A percentile compares a stretch with the other conserved stretches of the same genome.
Evolutionary conservation across 257 asterid species (phyloP).

Genomic region (Solanum pennellii): DNA sequence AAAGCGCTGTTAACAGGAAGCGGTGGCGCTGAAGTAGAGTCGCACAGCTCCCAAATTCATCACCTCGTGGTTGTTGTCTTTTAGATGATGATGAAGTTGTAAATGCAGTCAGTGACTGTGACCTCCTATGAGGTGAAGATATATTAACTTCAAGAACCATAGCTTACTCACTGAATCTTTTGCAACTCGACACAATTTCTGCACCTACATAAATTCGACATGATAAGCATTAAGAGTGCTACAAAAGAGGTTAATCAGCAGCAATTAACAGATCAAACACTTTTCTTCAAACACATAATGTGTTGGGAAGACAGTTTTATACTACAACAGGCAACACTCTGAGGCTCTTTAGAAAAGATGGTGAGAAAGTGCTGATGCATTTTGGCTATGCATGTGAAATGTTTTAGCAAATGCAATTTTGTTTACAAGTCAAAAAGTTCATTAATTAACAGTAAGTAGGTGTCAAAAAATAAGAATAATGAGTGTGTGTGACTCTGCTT

Average conservation of each 20-base stretch:
- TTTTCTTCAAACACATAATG: not conserved
- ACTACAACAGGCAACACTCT: not conserved
- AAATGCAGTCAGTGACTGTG: constrained; percentile 50
- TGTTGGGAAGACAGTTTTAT: not conserved
- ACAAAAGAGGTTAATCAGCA: not conserved
- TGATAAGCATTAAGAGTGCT: not conserved
- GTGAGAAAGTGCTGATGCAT: not conserved
- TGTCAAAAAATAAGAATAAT: not conserved
- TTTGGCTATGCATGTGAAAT: not conserved
- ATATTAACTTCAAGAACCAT: constrained; percentile 52
- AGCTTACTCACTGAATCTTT: not conserved
- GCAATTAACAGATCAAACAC: not conserved
- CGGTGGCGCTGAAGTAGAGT: constrained; percentile 54
- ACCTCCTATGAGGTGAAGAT: constrained; percentile 62
- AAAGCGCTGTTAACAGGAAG: constrained; percentile 50
- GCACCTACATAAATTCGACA: not conserved
- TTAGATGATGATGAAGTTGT: constrained; percentile 21
- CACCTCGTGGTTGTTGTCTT: constrained; percentile 22
- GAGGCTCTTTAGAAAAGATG: not conserved
- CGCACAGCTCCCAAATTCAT: constrained; percentile 39
- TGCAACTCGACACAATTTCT: constrained; percentile 12
- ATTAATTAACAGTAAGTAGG: not conserved
- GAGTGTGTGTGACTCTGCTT: not conserved
- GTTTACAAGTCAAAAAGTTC: not conserved
- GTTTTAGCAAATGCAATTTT: not conserved